phyloP scores from a whole-genome alignment of 2,329 filamentous ascomycete genomes.

The Cercospora berteroae region DNA sequence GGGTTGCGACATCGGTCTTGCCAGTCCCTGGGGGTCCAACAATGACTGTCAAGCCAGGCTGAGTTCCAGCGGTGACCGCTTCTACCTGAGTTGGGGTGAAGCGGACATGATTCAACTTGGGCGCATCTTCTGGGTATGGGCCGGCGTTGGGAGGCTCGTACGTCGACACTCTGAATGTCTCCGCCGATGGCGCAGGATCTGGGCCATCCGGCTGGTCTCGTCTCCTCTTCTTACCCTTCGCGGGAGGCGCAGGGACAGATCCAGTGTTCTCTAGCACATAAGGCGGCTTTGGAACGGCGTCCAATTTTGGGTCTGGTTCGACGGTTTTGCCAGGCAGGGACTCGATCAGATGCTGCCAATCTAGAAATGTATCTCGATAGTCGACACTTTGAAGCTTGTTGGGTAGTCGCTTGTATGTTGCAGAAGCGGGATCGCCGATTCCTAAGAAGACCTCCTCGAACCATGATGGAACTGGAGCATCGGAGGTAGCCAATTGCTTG shows the following conservation, averaged over 20 bases:
- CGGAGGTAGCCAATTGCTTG: conserved; percentile 76
- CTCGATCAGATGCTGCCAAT: conserved; percentile 91
- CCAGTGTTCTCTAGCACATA: conserved; percentile 69
- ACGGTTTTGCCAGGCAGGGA: conserved; percentile 85
- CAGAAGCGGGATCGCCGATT: conserved; percentile 87
- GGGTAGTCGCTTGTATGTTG: conserved; percentile 77
- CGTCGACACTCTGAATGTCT: conserved; percentile 77
- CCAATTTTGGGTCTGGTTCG: conserved; percentile 70
- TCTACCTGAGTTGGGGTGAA: conserved; percentile 91
- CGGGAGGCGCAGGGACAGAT: conserved; percentile 46
- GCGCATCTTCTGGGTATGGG: conserved; percentile 81
- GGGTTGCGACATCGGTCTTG: conserved; percentile 98
- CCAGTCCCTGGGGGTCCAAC: conserved; percentile 95
- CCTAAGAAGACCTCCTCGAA: conserved; percentile 96
- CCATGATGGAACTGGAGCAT: conserved; percentile 85
- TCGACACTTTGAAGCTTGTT: conserved; percentile 78
- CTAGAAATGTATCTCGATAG: conserved; percentile 88
- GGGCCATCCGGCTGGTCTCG: conserved; percentile 69
- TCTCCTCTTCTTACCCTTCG: conserved; percentile 78
- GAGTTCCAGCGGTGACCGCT: conserved; percentile 88
- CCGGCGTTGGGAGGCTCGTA: conserved; percentile 87
- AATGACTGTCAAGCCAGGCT: conserved; percentile 89
- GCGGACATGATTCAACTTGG: conserved; percentile 76
- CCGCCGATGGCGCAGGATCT: conserved; percentile 57
- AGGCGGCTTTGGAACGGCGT: conserved; percentile 76